Base-by-base conservation (phyloP, 2,329 filamentous ascomycete species). In the Fusarium bulbicola region DNA sequence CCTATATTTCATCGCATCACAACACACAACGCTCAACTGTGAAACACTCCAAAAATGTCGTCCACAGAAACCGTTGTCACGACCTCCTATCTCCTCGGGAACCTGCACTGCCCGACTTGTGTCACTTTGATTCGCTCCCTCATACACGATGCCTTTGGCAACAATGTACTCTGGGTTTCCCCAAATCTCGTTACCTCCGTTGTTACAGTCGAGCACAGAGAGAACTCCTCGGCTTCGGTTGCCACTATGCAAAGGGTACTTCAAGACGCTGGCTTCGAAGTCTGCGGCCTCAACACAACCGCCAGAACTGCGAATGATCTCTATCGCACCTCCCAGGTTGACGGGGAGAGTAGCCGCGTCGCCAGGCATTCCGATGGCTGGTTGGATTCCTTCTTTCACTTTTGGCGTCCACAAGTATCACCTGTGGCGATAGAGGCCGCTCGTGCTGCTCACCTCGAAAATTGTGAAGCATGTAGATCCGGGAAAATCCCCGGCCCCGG, bases 101-200 rank as follows among this genome's bases (percentile, higher is more conserved):
- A 95, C 80, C 86, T 95, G n/a, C 92, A 95, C 82, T 94, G 92
- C 82, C 90, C 92, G 20, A 92, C 92, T 68, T 95, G 92, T 80
- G 89, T 93, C 56, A 87, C 88, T 40, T 86, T 87, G 74, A 93
- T 95, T 78, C 86, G 90, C 77, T 83, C 87, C 60, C 85, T 87
- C 66, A 82, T 94, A 66, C 84, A 79, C 66, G 85, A 84, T 49
- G 80, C 80, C 26, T 88, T 82, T 74, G 78, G 75, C 59, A 80
- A 77, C 82, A 87, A 79, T 77, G 83, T 84, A 83, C 84, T 78
- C 61, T 90, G 88, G 83, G 87, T 93, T 36, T 92, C 91, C 70
- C 88, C 91, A 67, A 93, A 92, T 72, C 88, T 94, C 68, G 87
- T 94, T 76, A 92, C 91, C 43, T 92, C 92, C 54, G 90, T 90